A percentile compares a stretch with the other conserved stretches of the same genome.
Evolutionary conservation across 768 basidiomycete species (phyloP).

Genomic region (Baorangia bicolor): DNA sequence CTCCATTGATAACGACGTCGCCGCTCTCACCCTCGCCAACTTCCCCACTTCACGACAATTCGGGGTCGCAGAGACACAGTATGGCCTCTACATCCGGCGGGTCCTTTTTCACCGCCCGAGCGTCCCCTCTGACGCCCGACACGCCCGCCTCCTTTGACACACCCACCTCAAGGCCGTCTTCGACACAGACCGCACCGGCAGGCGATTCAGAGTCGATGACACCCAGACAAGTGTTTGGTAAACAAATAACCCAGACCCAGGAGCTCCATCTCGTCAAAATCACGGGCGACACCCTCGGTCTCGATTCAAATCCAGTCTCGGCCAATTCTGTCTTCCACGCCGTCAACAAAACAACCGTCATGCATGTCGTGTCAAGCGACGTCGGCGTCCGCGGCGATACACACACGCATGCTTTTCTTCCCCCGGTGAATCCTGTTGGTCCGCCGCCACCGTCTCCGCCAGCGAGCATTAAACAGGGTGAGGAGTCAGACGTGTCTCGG

Average conservation of each 20-base stretch:
- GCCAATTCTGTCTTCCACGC: slow-evolving; percentile 35
- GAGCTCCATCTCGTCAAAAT: slow-evolving; percentile 58
- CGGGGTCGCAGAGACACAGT: slow-evolving; percentile 21
- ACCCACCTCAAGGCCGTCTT: slow-evolving; percentile 35
- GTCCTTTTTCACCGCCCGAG: slow-evolving; percentile 28
- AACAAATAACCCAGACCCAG: slow-evolving; percentile 33
- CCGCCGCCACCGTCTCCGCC: slow-evolving; percentile 60
- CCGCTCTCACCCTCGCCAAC: slow-evolving; percentile 13
- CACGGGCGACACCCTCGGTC: slow-evolving; percentile 45
- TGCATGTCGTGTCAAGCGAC: slow-evolving; percentile 31
- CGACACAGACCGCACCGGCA: slow-evolving; percentile 32
- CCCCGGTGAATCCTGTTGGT: slow-evolving; percentile 31
- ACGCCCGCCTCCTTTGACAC: slow-evolving; percentile 24
- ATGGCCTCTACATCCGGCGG: slow-evolving; percentile 26
- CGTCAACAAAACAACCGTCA: slow-evolving; percentile 35
- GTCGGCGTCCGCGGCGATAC: slow-evolving; percentile 12
- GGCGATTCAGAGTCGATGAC: slow-evolving; percentile 26
- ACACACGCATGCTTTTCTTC: neutral
- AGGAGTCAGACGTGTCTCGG: slow-evolving; percentile 17
- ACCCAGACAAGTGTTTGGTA: slow-evolving; percentile 33
- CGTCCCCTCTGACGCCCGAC: slow-evolving; percentile 23
- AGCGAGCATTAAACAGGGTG: slow-evolving; percentile 36
- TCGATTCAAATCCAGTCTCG: slow-evolving; percentile 39
- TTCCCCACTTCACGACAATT: slow-evolving; percentile 11
- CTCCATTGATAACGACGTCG: slow-evolving; percentile 18